Base-by-base conservation (phyloP, 805 yeast genomes). In the Schizosaccharomyces octosporus region DNA sequence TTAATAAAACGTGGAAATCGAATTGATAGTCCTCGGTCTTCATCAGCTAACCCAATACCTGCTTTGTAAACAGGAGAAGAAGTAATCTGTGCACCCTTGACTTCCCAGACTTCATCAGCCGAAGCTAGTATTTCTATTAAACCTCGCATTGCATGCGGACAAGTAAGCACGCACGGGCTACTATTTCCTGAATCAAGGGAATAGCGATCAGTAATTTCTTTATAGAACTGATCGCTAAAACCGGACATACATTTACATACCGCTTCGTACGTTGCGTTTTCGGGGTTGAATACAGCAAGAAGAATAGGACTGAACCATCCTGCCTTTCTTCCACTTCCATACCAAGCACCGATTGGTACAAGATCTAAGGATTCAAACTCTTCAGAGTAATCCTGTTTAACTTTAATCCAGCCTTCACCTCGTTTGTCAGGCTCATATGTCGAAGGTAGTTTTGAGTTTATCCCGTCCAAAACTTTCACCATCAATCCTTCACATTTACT, bases 31-130 rank as follows among this genome's bases (percentile, higher is more conserved):
- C 97, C 97, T 29, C 63, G 62, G 24, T 59, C 62, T 69, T 82
- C 82, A 0, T 87, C 94, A 63, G 81, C 78, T 60, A 79, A 79
- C 32, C 76, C 75, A 36, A 78, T 78, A 4, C 93, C 95, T 0
- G 96, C 94, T 68, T 87, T 87, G 71, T 89, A 89, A 4, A 87
- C 76, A 0, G 97, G 97, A 61, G 94, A 84, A 62, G 87, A 76
- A 0, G 95, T 85, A 61, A 89, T 76, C 72, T 89, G 97, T 0
- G 97, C 97, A 0, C 95, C 85, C 63, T 86, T 74, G 0, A 89
- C 95, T 72, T 89, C 97, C 74, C 93, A 87, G 5, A 89, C 77
- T 31, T 76, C 15, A 36, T 36, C 13, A 36, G 13, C 41, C 41
- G 11, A 13, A 36, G 11, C 15, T 36, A 3, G 2, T 36, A 36